Conservation (phyloP, 2,329 filamentous ascomycete species). For the Beauveria caledonica region DNA sequence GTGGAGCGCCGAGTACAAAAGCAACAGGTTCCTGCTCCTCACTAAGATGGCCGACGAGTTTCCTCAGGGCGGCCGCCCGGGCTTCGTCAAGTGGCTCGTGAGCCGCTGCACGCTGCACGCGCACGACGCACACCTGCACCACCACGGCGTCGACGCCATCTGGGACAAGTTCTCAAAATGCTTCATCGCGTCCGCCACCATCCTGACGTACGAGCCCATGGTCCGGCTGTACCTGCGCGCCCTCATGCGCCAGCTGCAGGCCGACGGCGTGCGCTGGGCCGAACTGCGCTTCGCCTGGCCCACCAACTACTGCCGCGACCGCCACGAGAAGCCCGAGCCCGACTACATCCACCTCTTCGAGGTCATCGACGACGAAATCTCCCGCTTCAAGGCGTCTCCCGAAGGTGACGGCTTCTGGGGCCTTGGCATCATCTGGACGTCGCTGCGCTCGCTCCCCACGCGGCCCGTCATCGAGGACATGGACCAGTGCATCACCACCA, state of each 20-base stretch:
- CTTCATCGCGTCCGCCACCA: slow-evolving; percentile 63
- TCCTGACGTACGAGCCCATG: slow-evolving; percentile 87
- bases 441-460: slow-evolving; percentile 55
- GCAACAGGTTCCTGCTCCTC: slow-evolving; percentile 50
- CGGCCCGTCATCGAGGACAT: slow-evolving; percentile 68
- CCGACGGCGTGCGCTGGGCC: slow-evolving; percentile 77
- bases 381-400: slow-evolving; percentile 62
- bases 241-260: slow-evolving; percentile 62
- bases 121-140: slow-evolving; percentile 67
- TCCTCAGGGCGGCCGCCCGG: slow-evolving; percentile 59
- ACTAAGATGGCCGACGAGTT: slow-evolving; percentile 62
- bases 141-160: slow-evolving; percentile 74
- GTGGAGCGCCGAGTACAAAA: slow-evolving; percentile 58
- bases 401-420: slow-evolving; percentile 77
- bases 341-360: slow-evolving; percentile 64
- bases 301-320: slow-evolving; percentile 58
- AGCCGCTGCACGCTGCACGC: slow-evolving; percentile 62
- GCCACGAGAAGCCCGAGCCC: slow-evolving; percentile 55
- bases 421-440: slow-evolving; percentile 76
- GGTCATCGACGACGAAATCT: slow-evolving; percentile 69
- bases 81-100: slow-evolving; percentile 72
- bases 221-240: slow-evolving; percentile 67
- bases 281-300: slow-evolving; percentile 71
- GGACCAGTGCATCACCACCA: slow-evolving; percentile 79
- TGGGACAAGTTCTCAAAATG: slow-evolving; percentile 75